Percentiles rank a stretch among this genome's conserved stretches.
Evolutionary conservation across 805 yeast genomes (phyloP).

Genomic region (Hanseniaspora valbyensis): DNA sequence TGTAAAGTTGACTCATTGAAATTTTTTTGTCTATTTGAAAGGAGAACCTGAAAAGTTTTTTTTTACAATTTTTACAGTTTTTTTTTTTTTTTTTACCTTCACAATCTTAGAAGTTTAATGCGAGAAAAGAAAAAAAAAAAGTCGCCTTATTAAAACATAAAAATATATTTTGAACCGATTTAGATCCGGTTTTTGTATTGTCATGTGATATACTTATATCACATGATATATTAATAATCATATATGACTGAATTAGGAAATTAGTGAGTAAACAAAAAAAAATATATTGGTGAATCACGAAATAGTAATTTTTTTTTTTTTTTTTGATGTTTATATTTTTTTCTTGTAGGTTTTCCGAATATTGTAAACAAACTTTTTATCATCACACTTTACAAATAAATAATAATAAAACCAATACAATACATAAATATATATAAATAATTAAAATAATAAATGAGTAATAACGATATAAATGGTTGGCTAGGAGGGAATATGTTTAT

Average conservation of each 20-base stretch:
- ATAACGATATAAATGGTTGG: background rate
- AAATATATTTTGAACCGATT: background rate
- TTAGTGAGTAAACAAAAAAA: background rate
- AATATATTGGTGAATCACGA: background rate
- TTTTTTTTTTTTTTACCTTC: background rate
- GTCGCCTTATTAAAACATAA: background rate
- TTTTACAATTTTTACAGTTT: background rate
- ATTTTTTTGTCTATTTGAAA: no score
- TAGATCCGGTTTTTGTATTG: background rate
- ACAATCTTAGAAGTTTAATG: no score
- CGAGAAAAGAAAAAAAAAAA: no score
- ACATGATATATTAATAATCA: background rate
- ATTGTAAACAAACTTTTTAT: background rate
- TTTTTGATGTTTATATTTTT: no score
- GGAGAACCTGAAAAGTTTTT: background rate
- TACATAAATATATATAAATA: no score
- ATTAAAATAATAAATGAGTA: background rate
- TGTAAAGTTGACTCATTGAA: no score
- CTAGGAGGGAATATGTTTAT: conserved; percentile 3
- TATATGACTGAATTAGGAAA: background rate
- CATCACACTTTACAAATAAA: background rate
- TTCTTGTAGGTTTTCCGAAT: background rate
- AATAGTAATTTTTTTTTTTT: no score
- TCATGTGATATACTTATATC: background rate
- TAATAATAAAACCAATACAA: background rate